phyloP scores from a whole-genome alignment of 2,329 filamentous ascomycete genomes.

The Ophiocordyceps camponoti-floridani region DNA sequence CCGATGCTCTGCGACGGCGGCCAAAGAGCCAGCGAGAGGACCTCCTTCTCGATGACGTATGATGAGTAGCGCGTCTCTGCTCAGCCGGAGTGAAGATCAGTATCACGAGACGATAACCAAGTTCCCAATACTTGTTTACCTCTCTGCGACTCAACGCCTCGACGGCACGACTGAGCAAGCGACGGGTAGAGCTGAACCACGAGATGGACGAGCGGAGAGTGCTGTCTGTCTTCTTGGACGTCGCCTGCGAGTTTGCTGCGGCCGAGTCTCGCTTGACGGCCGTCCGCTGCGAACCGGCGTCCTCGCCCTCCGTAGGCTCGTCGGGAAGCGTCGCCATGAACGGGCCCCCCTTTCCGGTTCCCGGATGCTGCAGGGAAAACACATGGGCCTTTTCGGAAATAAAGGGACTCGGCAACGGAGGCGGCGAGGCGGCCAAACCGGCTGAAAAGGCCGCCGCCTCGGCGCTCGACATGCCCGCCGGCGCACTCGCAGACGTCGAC shows the following conservation, averaged over 20 bases:
- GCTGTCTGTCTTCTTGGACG: not conserved
- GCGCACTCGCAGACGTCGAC: slow-evolving; percentile 9
- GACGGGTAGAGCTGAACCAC: not conserved
- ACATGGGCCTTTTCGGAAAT: slow-evolving; percentile 30
- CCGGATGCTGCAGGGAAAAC: slow-evolving; percentile 22
- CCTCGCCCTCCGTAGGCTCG: not conserved
- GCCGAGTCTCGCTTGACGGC: not conserved
- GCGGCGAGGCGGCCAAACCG: slow-evolving; percentile 1
- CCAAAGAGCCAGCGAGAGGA: slow-evolving; percentile 19
- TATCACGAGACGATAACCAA: not conserved
- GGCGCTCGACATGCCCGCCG: slow-evolving; percentile 4
- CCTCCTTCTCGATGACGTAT: not conserved
- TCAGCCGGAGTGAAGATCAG: not conserved
- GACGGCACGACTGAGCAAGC: not conserved
- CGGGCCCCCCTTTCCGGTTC: too few species aligned
- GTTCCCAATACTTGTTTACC: not conserved
- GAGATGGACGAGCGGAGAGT: not conserved
- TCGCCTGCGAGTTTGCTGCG: not conserved
- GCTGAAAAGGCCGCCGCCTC: not conserved
- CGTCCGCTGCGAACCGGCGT: not conserved
- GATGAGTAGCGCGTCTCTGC: not conserved
- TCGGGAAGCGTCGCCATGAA: not conserved
- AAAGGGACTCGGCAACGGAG: slow-evolving; percentile 20
- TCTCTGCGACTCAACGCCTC: not conserved
- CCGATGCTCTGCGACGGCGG: slow-evolving; percentile 20